Evolutionary conservation across 176 grass and related monocot genomes (phyloP).

Genomic region (sorghum (Sorghum bicolor)): Sorghum_bicolor_NCBIv3 NC_012878.2:959501-960000

Average conservation of each 20-base stretch:
- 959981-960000: not conserved
- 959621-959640: not conserved
- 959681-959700: not conserved
- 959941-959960: not conserved
- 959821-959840: not conserved
- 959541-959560: not conserved
- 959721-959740: not conserved
- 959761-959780: not conserved
- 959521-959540: not conserved
- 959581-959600: not conserved
- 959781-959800: not conserved
- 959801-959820: not conserved
- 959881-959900: not conserved
- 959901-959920: not conserved
- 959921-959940: conserved; percentile 7
- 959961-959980: conserved; percentile 21
- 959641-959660: not conserved
- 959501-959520: not conserved
- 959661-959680: not conserved
- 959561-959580: not conserved
- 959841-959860: not conserved
- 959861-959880: not conserved
- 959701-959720: not conserved
- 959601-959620: not conserved
- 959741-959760: not conserved